Conservation (phyloP, 129 eudicot species). For the Oenanthe sinensis region DNA sequence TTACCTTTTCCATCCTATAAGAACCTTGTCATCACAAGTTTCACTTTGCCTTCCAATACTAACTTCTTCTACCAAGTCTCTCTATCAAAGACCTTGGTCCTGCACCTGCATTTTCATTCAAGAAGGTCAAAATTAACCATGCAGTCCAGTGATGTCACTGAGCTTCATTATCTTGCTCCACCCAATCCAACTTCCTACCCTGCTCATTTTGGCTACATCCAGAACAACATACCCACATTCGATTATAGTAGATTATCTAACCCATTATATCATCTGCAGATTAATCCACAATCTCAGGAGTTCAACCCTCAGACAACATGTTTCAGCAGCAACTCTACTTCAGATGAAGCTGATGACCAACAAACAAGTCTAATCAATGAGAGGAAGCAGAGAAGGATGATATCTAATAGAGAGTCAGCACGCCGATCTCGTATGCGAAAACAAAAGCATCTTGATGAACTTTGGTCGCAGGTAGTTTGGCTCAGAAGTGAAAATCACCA, state of each 20-base stretch:
- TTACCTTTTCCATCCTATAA: constrained; percentile 64
- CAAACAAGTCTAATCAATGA: constrained; percentile 73
- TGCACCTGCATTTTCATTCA: constrained; percentile 4
- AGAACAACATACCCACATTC: constrained; percentile 30
- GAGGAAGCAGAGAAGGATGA: constrained; percentile 92
- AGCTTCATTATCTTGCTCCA: constrained; percentile 51
- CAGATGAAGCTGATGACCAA: constrained; percentile 97
- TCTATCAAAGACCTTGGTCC: constrained; percentile 14
- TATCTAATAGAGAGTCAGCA: constrained; percentile 94
- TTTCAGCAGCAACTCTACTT: constrained; percentile 78
- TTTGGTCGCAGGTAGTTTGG: constrained; percentile 91
- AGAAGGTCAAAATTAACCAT: constrained; percentile 28
- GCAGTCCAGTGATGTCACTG: constrained; percentile 61
- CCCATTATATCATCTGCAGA: constrained; percentile 52
- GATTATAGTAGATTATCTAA: constrained; percentile 30
- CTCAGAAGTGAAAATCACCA: constrained; percentile 81
- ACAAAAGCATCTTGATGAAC: constrained; percentile 91
- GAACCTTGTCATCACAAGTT: constrained; percentile 37
- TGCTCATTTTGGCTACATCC: constrained; percentile 29
- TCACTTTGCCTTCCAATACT: constrained; percentile 37
- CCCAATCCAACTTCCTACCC: constrained; percentile 42
- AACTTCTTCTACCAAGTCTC: constrained; percentile 22
- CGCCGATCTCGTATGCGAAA: constrained; percentile 96
- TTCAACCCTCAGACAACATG: constrained; percentile 43
- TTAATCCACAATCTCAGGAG: constrained; percentile 51